A percentile compares a stretch with the other conserved stretches of the same genome.
Conservation (phyloP, 768 basidiomycete genomes). For the Tulasnella sp. region DNA sequence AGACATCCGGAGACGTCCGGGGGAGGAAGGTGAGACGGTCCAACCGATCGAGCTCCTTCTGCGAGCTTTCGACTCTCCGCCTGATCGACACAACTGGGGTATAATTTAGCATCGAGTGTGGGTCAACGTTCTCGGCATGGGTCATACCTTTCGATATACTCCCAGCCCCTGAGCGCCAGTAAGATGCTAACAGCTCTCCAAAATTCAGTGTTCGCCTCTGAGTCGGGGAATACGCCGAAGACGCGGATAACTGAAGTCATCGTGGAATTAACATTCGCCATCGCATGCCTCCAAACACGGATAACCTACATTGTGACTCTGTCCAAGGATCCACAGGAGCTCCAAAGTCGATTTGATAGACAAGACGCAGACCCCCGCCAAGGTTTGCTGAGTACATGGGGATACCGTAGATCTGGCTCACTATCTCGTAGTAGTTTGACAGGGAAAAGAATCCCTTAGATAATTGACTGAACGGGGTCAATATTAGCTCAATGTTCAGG, state of each 20-base stretch:
- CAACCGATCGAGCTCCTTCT: neutral
- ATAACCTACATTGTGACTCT: neutral
- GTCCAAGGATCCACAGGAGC: neutral
- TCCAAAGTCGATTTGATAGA: slow-evolving; percentile 34
- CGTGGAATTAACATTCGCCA: neutral
- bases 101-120: neutral
- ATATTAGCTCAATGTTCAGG: neutral
- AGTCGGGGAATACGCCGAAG: neutral
- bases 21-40: neutral
- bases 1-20: neutral
- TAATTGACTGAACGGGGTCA: slow-evolving; percentile 51
- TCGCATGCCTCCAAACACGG: neutral
- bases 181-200: neutral
- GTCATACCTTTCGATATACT: neutral
- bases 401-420: slow-evolving; percentile 42
- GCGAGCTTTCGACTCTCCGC: neutral
- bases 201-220: neutral
- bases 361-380: slow-evolving; percentile 50
- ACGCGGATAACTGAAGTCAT: neutral
- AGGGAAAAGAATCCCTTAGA: slow-evolving; percentile 65
- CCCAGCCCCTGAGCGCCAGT: neutral
- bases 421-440: slow-evolving; percentile 63
- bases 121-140: neutral
- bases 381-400: slow-evolving; percentile 70
- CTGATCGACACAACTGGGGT: neutral